Evolutionary conservation across 2,329 filamentous ascomycete genomes (phyloP).

Genomic region (Shiraia sp.): DNA sequence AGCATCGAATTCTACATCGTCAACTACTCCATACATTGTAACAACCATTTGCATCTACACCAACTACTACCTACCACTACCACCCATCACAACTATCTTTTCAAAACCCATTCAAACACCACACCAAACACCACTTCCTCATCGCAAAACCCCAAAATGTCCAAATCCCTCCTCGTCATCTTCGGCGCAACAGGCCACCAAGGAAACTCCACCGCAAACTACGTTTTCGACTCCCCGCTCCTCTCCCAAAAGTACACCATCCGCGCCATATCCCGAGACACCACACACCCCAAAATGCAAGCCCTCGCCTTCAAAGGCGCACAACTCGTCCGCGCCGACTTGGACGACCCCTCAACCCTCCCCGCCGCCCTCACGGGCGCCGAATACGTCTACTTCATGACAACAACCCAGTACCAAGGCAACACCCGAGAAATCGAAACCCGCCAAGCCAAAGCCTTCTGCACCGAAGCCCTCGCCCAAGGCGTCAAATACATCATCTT

Average conservation of each 20-base stretch:
- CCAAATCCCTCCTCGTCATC: slow-evolving; percentile 33
- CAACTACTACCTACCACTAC: no score
- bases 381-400: slow-evolving; percentile 34
- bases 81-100: no score
- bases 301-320: slow-evolving; percentile 52
- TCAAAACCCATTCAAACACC: no score
- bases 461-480: slow-evolving; percentile 37
- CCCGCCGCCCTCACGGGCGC: slow-evolving; percentile 23
- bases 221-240: slow-evolving; percentile 49
- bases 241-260: slow-evolving; percentile 48
- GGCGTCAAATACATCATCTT: slow-evolving; percentile 48
- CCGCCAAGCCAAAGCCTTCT: slow-evolving; percentile 27
- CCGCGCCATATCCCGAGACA: slow-evolving; percentile 60
- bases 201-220: slow-evolving; percentile 59
- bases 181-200: slow-evolving; percentile 51
- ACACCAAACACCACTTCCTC: not conserved
- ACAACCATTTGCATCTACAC: no score
- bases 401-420: slow-evolving; percentile 29
- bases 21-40: no score
- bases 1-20: no score
- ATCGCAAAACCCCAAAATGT: slow-evolving; percentile 3
- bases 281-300: slow-evolving; percentile 50
- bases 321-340: slow-evolving; percentile 58
- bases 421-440: slow-evolving; percentile 31
- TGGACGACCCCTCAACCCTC: slow-evolving; percentile 44